Evolutionary conservation across 306 rosid genomes (phyloP), one percentile per base, ranked within the genome.

Genomic region (Carpinus viminea): DNA sequence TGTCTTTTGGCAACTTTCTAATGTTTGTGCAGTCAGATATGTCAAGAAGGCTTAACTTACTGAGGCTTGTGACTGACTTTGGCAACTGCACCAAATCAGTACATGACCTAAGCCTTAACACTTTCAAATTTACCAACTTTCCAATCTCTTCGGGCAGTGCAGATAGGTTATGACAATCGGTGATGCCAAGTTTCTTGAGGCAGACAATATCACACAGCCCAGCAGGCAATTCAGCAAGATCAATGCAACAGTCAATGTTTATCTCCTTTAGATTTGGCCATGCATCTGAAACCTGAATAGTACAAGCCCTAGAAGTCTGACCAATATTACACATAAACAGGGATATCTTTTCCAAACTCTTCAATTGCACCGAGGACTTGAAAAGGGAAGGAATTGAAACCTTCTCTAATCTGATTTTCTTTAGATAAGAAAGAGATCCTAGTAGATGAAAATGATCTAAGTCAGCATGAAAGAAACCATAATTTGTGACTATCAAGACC

Each of bases 401-500:
- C 61, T 80, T 66, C 77, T 86, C 89, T 11, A 91, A 60, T 77
- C 91, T 83, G 48, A 91, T 83, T 85, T 86, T 86, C 83, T 74
- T 87, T 71, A 93, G 69, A 76, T 82, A 50, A 4, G 84, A 41
- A 45, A 89, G 57, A 55, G 52, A 76, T 3, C 60, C 5, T n/a
- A 93, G 81, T 17, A 70, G 62, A 69, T 88, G 81, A 65, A 86
- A 82, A n/a, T 86, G 74, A 28, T 72, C 79, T 10, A 89, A 9
- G 7, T 83, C 76, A 28, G 85, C 75, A 7, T 70, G 85, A 45
- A 76, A 77, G 46, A 62, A 73, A 46, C 85, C 86, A 50, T 81
- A 79, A 72, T 86, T 83, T 51, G 85, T 88, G 86, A 80, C 73
- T 36, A 84, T 77, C 4, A 91, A 18, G 4, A 81, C 93, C 85